A percentile compares a stretch with the other conserved stretches of the same genome.
phyloP scores from a whole-genome alignment of 768 basidiomycete genomes.

The Xerocomus potaroensis region DNA sequence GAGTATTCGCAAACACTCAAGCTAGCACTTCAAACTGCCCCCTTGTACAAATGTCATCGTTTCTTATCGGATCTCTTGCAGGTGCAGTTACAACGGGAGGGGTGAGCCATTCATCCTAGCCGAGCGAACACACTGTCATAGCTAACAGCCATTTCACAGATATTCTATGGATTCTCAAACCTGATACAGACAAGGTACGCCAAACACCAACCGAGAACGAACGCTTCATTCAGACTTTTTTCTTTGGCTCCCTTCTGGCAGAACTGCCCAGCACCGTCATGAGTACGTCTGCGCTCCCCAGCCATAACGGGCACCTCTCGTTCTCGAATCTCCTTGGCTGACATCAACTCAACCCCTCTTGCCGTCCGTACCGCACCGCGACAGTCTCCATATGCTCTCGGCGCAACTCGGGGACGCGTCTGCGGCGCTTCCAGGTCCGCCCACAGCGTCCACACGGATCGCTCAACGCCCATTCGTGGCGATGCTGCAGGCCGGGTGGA shows the following conservation, averaged over 20 bases:
- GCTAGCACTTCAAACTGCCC: no score
- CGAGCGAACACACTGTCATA: neutral
- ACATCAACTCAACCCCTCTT: neutral
- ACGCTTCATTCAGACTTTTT: neutral
- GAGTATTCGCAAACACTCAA: no score
- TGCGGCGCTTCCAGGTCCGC: conserved; percentile 44
- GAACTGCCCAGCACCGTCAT: conserved; percentile 50
- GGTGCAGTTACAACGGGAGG: conserved; percentile 67
- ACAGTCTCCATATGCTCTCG: conserved; percentile 48
- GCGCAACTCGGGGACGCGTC: conserved; percentile 49
- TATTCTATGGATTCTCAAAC: conserved; percentile 70
- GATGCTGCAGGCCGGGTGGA: conserved; percentile 55
- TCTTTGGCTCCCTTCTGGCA: conserved; percentile 18
- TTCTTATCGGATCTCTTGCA: conserved; percentile 62
- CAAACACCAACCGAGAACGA: neutral
- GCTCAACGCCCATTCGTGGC: conserved; percentile 42
- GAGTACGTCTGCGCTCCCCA: conserved; percentile 42
- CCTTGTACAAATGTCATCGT: conserved; percentile 45
- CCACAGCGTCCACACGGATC: conserved; percentile 52
- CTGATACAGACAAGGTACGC: conserved; percentile 54
- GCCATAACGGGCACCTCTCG: no score
- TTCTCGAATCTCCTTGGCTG: no score
- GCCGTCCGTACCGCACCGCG: neutral
- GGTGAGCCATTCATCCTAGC: conserved; percentile 33
- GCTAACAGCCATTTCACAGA: conserved; percentile 30